These are phyloP conservation scores for Mortierella sp. DNA, from an alignment of 371 early-diverging fungal genomes.

Conservation along the genomic window DNA sequence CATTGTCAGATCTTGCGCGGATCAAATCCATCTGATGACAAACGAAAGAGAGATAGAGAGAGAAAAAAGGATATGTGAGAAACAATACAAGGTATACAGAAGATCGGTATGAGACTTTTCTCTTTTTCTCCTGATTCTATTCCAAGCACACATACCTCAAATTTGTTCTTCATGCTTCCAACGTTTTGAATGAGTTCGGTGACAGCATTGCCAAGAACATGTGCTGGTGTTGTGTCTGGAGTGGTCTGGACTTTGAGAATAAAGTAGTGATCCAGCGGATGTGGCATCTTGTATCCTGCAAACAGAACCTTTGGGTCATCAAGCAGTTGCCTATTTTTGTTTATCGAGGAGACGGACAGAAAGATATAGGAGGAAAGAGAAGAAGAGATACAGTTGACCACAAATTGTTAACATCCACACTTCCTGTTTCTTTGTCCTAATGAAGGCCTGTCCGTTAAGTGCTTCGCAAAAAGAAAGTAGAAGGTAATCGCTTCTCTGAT, in stretches of 20 bases:
- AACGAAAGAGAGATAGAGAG: not conserved
- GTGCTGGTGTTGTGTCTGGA: constrained; percentile 83
- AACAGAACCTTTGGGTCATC: constrained; percentile 94
- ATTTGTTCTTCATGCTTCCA: constrained; percentile 84
- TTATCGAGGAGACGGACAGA: not conserved
- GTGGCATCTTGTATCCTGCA: constrained; percentile 98
- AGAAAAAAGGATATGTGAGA: not conserved
- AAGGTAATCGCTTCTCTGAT: not conserved
- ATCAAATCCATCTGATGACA: constrained; percentile 53
- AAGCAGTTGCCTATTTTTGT: constrained; percentile 78
- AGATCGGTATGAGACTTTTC: too few species aligned
- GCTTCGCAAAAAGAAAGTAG: not conserved
- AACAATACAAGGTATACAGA: not conserved
- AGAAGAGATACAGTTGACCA: not conserved
- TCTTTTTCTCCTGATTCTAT: too few species aligned
- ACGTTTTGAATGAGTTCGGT: constrained; percentile 83
- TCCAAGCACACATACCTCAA: constrained; percentile 62
- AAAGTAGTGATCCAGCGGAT: constrained; percentile 95
- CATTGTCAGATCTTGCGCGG: constrained; percentile 42
- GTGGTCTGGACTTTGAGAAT: constrained; percentile 93
- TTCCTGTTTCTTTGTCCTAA: not conserved
- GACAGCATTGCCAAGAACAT: constrained; percentile 83
- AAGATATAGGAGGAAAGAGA: not conserved
- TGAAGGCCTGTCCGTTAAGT: too few species aligned
- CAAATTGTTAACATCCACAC: not conserved